Base-by-base conservation (phyloP, 2,329 filamentous ascomycete genomes). In the Aaosphaeria pasadenensis region DNA sequence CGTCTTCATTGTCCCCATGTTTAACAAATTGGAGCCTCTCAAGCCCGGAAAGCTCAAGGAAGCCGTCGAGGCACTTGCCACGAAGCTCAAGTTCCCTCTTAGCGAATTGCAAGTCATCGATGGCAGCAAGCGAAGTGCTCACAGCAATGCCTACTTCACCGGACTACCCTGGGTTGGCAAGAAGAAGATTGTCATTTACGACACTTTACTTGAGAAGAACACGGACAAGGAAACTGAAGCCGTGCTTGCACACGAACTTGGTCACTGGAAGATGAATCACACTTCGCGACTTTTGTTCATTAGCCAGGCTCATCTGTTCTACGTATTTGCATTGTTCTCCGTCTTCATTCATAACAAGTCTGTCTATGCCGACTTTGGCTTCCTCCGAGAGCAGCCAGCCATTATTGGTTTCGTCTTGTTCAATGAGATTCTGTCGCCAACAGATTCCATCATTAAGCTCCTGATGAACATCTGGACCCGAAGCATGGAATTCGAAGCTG, bases 181-280 rank as follows among this genome's bases (percentile, higher is more conserved):
- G 82, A 97, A 97, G 82, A 95, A 97, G 77, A 99, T 99, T 77
- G 94, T 99, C 64, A 95, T 99, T 67, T 99, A 96, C 70, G 94
- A 99, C 69, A 99, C 95, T 5, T 76, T 99, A 54, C 91, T 99
- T 54, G 92, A 96, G 74, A 96, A 97, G 82, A 94, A 88, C 70
- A 84, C 91, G 53, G 85, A 88, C 4, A 82, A 94, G 65, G 94
- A 99, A 73, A 91, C 99, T 38, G 89, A 96, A 50, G 92, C 94
- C 56, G 91, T 99, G 45, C 78, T 99, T 46, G 91, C 90, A 33
- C 94, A 99, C 70, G 94, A 99, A 74, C 82, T 99, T 42, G 94
- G 94, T 44, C 94, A 99, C 77, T 99, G 94, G 94, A 92, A 87
- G 63, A 83, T 96, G 58, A 91, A 90, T 52, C 94, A 99, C 77